Conservation (phyloP, 2,329 filamentous ascomycete genomes). For the Arthroderma sp. region DNA sequence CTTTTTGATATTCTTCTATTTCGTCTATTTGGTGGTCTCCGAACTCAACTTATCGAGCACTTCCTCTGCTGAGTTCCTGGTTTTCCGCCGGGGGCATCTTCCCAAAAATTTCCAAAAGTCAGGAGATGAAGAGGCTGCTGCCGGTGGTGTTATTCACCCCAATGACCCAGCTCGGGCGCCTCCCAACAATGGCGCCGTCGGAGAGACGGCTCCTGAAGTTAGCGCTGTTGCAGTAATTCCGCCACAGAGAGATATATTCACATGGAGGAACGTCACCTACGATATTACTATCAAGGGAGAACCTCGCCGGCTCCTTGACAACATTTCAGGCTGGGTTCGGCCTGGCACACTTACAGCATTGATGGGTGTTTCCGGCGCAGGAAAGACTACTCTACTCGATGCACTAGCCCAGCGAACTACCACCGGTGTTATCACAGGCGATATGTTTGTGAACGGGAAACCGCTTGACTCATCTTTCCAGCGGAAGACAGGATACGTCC, state of each 20-base stretch:
- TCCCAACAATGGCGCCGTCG: constrained; percentile 6
- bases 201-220: constrained; percentile 11
- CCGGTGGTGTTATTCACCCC: neutral
- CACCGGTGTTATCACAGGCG: constrained; percentile 52
- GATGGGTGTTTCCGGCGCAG: constrained; percentile 53
- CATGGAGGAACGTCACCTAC: constrained; percentile 46
- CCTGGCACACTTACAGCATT: constrained; percentile 44
- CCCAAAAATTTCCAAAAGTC: constrained; percentile 22
- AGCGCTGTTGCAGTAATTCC: constrained; percentile 19
- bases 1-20: constrained; percentile 53
- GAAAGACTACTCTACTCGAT: constrained; percentile 51
- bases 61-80: constrained; percentile 56
- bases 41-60: constrained; percentile 53
- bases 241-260: constrained; percentile 32
- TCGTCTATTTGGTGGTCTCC: constrained; percentile 49
- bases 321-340: constrained; percentile 45
- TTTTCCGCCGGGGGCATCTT: constrained; percentile 49
- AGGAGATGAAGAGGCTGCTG: constrained; percentile 9
- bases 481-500: constrained; percentile 54
- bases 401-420: constrained; percentile 46
- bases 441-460: constrained; percentile 54
- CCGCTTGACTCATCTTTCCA: constrained; percentile 48
- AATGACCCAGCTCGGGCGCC: neutral
- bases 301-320: constrained; percentile 41
- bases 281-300: constrained; percentile 43